Evolutionary conservation across 305 asterid species (phyloP).

Genomic region (Ilex paraguariensis): DNA sequence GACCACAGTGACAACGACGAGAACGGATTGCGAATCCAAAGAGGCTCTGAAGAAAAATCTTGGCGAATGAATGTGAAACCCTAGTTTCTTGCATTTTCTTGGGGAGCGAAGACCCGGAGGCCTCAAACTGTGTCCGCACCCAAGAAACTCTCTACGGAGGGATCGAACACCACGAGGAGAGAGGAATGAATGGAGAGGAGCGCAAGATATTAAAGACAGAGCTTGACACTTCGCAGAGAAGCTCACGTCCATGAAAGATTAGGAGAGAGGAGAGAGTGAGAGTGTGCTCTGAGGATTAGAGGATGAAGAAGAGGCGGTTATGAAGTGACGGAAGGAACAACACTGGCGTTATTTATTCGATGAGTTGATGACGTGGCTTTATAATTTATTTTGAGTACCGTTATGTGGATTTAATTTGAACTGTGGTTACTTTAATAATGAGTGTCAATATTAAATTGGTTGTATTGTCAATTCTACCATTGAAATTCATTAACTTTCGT

Average conservation of each 20-base stretch:
- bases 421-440: no score
- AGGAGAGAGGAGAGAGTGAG: slow-evolving; percentile 13
- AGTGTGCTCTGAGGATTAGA: slow-evolving; percentile 14
- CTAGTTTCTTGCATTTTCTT: slow-evolving; percentile 35
- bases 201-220: slow-evolving; percentile 31
- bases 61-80: slow-evolving; percentile 28
- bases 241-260: slow-evolving; percentile 23
- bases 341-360: no score
- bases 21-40: slow-evolving; percentile 50
- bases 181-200: slow-evolving; percentile 34
- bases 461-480: no score
- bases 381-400: no score
- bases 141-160: slow-evolving; percentile 49
- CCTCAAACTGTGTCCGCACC: slow-evolving; percentile 44
- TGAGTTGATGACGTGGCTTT: no score
- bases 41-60: slow-evolving; percentile 48
- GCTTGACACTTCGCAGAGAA: slow-evolving; percentile 31
- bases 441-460: no score
- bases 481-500: no score
- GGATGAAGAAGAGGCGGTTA: slow-evolving; percentile 26
- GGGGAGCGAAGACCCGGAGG: slow-evolving; percentile 33
- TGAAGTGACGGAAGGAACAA: slow-evolving; percentile 10
- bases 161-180: slow-evolving; percentile 37
- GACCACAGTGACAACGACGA: slow-evolving; percentile 36
- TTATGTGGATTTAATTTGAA: no score